Evolutionary conservation across 768 basidiomycete genomes (phyloP), one percentile per base, ranked within the genome.

Genomic region (Piloderma croceum): DNA sequence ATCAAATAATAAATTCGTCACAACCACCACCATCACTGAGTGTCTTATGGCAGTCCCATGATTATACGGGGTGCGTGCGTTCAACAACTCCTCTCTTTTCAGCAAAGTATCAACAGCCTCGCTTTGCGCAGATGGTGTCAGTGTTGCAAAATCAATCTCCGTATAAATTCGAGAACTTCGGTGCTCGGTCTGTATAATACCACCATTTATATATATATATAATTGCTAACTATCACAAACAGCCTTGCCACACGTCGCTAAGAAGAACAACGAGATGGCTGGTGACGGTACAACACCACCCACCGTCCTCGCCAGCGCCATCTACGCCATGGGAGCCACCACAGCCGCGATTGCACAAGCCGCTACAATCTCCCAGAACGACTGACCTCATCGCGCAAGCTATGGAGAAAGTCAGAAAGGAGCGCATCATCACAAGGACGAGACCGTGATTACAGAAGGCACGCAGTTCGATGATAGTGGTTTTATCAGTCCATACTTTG

Each of bases 401-500:
- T 2, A 99, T 97, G 94, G 94, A 98, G 69, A 96, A 96, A 65
- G 94, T 98, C 45, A 93, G 94, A 60, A 96, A 94, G 72, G 94
- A 99, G 68, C 94, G 94, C 62, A 94, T 98, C 58, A 98, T 99
- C 72, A 98, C 94, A 92, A 97, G 54, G 94, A 99, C 59, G 92
- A 96, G 67, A 97, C 97, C 59, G 94, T 98, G 63, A 92, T 99
- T 56, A 97, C 94, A 20, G 94, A 99, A 69, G 94, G 94, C 64
- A 99, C 98, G 94, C 83, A 92, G 56, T 98, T 99, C 69, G 94
- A 99, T n/a, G n/a, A n/a, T 78, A 87, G 94, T 40, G 94, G 94
- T 18, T 99, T 79, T 76, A 94, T 97, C 67, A 91, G 89, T 1
- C 90, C 93, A 1, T 97, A 97, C 78, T 96, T 98, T 63, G 81